Evolutionary conservation across 73 alveolate genomes (phyloP).

Genomic region (Uronychia binucleata): DNA sequence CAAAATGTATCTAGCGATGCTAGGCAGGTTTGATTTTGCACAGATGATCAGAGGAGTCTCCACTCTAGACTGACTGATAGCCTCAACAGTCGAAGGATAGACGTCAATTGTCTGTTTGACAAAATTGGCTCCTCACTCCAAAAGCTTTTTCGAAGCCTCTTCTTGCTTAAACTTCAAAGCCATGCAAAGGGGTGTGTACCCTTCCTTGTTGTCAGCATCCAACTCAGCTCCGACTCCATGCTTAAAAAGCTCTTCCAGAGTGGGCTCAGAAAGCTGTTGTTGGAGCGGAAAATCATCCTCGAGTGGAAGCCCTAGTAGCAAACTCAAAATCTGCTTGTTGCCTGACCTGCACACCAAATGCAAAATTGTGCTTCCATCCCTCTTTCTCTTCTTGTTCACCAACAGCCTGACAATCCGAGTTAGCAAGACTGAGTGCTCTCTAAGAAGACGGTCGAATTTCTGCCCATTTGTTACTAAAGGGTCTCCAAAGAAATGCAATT

Average conservation of each 20-base stretch:
- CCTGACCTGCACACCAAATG: neutral
- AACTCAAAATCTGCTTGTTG: too few species aligned
- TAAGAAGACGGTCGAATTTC: neutral
- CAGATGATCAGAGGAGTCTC: neutral
- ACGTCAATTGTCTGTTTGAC: neutral
- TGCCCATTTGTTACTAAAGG: neutral
- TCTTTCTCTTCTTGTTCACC: neutral
- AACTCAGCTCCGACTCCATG: neutral
- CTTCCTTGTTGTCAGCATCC: neutral
- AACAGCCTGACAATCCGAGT: neutral
- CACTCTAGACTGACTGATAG: neutral
- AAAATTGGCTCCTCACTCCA: neutral
- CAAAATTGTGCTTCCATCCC: neutral
- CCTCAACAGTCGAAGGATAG: neutral
- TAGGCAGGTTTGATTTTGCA: neutral
- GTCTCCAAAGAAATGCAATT: neutral
- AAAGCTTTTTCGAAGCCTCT: neutral
- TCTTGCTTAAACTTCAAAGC: neutral
- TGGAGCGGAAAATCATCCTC: too few species aligned
- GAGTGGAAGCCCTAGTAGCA: too few species aligned
- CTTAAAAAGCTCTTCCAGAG: neutral
- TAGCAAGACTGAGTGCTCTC: neutral
- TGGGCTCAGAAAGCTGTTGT: neutral
- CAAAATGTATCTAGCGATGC: neutral
- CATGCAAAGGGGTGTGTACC: neutral